phyloP scores from a whole-genome alignment of 768 basidiomycete genomes.

The Rossbeevera mucosa region DNA sequence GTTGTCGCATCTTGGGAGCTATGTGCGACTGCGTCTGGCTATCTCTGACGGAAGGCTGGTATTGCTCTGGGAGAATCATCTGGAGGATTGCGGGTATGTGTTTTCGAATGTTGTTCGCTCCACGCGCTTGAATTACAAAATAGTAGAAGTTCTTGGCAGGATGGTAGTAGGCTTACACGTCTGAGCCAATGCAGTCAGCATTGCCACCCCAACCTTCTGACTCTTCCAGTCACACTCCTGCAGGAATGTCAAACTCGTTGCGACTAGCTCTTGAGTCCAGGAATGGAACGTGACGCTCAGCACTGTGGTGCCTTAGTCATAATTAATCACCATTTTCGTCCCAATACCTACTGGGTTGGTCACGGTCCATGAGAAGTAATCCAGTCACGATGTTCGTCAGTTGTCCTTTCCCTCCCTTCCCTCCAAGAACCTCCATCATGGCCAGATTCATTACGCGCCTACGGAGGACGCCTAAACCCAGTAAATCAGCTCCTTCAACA shows the following conservation, averaged over 20 bases:
- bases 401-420: constrained; percentile 11
- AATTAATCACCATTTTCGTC: no score
- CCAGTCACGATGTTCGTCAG: constrained; percentile 17
- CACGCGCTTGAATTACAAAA: not conserved
- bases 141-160: not conserved
- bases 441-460: constrained; percentile 7
- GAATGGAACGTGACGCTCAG: not conserved
- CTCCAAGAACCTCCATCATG: constrained; percentile 15
- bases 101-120: not conserved
- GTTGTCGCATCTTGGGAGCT: no score
- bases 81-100: not conserved
- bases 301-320: not conserved
- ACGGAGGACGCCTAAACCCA: constrained; percentile 9
- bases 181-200: constrained; percentile 19
- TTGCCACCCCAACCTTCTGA: constrained; percentile 21
- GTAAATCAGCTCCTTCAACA: not conserved
- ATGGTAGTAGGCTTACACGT: constrained; percentile 9
- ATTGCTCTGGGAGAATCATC: not conserved
- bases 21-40: no score
- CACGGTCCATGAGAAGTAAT: constrained; percentile 16
- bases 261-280: constrained; percentile 7
- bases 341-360: constrained; percentile 4
- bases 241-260: constrained; percentile 7
- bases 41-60: not conserved
- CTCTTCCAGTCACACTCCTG: constrained; percentile 5